Percentiles rank a stretch among this genome's conserved stretches.
phyloP scores from a whole-genome alignment of 2,329 filamentous ascomycete species.

The Cadophora sp. region DNA sequence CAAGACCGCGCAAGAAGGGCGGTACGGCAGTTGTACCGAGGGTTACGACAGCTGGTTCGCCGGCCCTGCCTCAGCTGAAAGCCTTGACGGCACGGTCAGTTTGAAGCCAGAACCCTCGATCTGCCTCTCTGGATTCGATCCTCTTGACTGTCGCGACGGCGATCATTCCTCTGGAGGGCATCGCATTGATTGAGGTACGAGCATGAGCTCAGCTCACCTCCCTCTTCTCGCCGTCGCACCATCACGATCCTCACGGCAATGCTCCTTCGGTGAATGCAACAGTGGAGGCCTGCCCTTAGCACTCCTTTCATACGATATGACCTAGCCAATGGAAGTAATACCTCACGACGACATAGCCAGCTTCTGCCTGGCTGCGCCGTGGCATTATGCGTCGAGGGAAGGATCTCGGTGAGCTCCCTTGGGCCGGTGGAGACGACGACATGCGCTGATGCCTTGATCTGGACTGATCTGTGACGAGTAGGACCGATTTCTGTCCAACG shows the following conservation, averaged over 20 bases:
- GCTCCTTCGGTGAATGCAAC: slow-evolving; percentile 27
- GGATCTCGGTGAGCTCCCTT: slow-evolving; percentile 30
- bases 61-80: slow-evolving; percentile 26
- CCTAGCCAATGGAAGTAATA: slow-evolving; percentile 29
- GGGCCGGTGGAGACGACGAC: slow-evolving; percentile 1
- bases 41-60: slow-evolving; percentile 26
- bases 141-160: slow-evolving; percentile 26
- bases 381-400: slow-evolving; percentile 24
- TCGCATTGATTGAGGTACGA: slow-evolving; percentile 31
- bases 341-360: slow-evolving; percentile 21
- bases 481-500: slow-evolving; percentile 27
- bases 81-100: slow-evolving; percentile 24
- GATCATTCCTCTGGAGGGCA: slow-evolving; percentile 28
- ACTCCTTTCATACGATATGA: slow-evolving; percentile 33
- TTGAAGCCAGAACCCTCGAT: slow-evolving; percentile 34
- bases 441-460: slow-evolving; percentile 30
- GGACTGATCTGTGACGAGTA: slow-evolving; percentile 29
- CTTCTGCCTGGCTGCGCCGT: slow-evolving; percentile 28
- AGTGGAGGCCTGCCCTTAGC: slow-evolving; percentile 31
- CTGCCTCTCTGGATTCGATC: slow-evolving; percentile 32
- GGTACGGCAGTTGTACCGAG: slow-evolving; percentile 28
- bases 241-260: slow-evolving; percentile 31
- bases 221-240: slow-evolving; percentile 25
- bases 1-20: slow-evolving; percentile 26
- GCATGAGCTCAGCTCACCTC: slow-evolving; percentile 26